phyloP scores from a whole-genome alignment of 139 green algal genomes.

The Micractinium sp. region DNA sequence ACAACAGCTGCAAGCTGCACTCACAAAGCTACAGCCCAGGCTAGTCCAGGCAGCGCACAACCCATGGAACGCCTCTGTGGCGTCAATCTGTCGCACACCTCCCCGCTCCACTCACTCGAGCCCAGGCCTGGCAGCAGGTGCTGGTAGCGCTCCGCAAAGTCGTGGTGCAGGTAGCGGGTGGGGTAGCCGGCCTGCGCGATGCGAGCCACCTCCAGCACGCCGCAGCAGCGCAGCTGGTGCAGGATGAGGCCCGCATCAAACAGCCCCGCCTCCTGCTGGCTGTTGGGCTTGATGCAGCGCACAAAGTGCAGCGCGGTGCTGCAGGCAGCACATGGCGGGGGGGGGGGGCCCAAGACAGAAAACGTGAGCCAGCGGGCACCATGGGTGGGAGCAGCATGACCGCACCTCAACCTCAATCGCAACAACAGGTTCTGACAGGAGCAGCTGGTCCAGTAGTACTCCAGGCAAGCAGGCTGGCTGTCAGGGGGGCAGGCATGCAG shows the following conservation, averaged over 20 bases:
- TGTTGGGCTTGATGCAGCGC: constrained; percentile 98
- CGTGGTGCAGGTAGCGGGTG: constrained; percentile 78
- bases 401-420: neutral
- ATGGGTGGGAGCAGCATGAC: too few species aligned
- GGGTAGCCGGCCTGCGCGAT: constrained; percentile 93
- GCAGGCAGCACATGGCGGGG: neutral
- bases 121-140: constrained; percentile 63
- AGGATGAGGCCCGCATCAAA: constrained; percentile 84
- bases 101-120: neutral
- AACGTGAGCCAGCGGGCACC: neutral
- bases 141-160: constrained; percentile 88
- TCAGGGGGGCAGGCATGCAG: neutral
- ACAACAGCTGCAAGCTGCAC: neutral
- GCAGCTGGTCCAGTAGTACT: too few species aligned
- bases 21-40: neutral
- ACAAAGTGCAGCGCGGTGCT: constrained; percentile 93
- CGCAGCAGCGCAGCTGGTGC: constrained; percentile 96
- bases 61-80: neutral
- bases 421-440: neutral
- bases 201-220: constrained; percentile 94
- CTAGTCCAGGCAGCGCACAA: neutral
- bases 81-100: constrained; percentile 44
- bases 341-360: neutral
- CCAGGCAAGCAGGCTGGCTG: neutral
- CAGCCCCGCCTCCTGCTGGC: constrained; percentile 54